Conservation (phyloP, 495 filamentous ascomycete genomes). For the Evansstolkia leycettana region DNA sequence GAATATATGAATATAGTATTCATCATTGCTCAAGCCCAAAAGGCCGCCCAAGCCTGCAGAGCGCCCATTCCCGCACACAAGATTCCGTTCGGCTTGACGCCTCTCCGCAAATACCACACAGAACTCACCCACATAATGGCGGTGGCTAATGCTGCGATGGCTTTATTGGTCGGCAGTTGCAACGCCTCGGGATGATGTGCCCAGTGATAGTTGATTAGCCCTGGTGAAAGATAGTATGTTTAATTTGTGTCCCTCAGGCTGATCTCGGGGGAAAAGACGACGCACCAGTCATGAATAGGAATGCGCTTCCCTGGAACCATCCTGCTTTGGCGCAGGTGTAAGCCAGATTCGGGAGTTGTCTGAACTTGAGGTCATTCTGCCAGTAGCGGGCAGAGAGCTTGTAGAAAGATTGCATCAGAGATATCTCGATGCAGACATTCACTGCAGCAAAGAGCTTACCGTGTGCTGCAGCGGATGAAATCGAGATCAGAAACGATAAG, state of each 20-base stretch:
- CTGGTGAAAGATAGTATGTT: slow-evolving; percentile 5
- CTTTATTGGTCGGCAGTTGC: slow-evolving; percentile 12
- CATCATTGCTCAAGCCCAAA: too few species aligned
- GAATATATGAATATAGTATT: too few species aligned
- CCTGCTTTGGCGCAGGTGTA: slow-evolving; percentile 16
- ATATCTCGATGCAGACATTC: too few species aligned
- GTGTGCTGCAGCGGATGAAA: too few species aligned
- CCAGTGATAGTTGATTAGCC: slow-evolving; percentile 18
- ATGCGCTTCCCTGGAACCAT: slow-evolving; percentile 18
- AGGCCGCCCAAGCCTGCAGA: slow-evolving; percentile 15
- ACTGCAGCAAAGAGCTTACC: slow-evolving; percentile 2
- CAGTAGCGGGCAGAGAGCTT: slow-evolving; percentile 12
- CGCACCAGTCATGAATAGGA: slow-evolving; percentile 16
- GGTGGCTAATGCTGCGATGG: slow-evolving; percentile 13
- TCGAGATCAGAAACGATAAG: too few species aligned
- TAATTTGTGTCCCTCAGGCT: background rate
- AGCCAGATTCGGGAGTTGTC: slow-evolving; percentile 13
- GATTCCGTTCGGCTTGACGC: slow-evolving; percentile 6
- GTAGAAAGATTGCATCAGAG: background rate
- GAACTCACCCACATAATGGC: slow-evolving; percentile 15
- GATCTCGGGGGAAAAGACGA: background rate
- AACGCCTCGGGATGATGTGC: slow-evolving; percentile 10
- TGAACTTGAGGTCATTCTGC: slow-evolving; percentile 9
- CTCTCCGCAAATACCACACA: slow-evolving; percentile 15
- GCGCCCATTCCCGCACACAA: slow-evolving; percentile 9